Percentiles rank a stretch among this genome's conserved stretches.
Evolutionary conservation across 108 stramenopile genomes (phyloP).

Genomic region (Aurantiochytrium sp.): DNA sequence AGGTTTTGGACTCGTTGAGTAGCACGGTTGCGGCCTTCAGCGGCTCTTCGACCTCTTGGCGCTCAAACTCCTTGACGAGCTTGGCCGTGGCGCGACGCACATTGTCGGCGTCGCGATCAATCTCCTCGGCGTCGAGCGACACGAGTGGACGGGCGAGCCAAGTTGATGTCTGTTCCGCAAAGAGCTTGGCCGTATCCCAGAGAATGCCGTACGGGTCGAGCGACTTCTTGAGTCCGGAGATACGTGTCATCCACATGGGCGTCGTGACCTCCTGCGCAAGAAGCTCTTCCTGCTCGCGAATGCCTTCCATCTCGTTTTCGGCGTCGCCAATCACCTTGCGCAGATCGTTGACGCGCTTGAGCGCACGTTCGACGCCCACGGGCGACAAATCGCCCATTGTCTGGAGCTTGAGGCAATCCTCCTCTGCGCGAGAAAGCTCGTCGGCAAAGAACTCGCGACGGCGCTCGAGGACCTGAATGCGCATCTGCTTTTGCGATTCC

Average conservation of each 20-base stretch:
- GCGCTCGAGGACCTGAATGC: conserved; percentile 42
- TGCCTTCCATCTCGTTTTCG: conserved; percentile 37
- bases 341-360: conserved; percentile 35
- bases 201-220: conserved; percentile 32
- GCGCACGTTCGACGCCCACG: conserved; percentile 28
- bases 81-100: conserved; percentile 26
- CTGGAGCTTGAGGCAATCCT: conserved; percentile 35
- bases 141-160: conserved; percentile 29
- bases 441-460: conserved; percentile 44
- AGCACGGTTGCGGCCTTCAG: conserved; percentile 29
- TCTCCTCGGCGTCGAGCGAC: conserved; percentile 45
- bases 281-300: conserved; percentile 49
- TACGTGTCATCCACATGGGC: conserved; percentile 35
- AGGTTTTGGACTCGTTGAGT: conserved; percentile 41
- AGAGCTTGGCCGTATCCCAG: conserved; percentile 29
- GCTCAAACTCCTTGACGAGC: conserved; percentile 40
- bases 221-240: conserved; percentile 24
- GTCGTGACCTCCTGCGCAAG: conserved; percentile 40
- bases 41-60: conserved; percentile 37
- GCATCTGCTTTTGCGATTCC: conserved; percentile 12
- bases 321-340: conserved; percentile 30
- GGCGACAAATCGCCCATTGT: not conserved
- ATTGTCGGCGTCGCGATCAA: conserved; percentile 41
- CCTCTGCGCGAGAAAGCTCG: conserved; percentile 22
- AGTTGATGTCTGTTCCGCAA: conserved; percentile 13